Evolutionary conservation across 768 basidiomycete species (phyloP), one percentile per base, ranked within the genome.

Genomic region (Lenzites betulinus): DNA sequence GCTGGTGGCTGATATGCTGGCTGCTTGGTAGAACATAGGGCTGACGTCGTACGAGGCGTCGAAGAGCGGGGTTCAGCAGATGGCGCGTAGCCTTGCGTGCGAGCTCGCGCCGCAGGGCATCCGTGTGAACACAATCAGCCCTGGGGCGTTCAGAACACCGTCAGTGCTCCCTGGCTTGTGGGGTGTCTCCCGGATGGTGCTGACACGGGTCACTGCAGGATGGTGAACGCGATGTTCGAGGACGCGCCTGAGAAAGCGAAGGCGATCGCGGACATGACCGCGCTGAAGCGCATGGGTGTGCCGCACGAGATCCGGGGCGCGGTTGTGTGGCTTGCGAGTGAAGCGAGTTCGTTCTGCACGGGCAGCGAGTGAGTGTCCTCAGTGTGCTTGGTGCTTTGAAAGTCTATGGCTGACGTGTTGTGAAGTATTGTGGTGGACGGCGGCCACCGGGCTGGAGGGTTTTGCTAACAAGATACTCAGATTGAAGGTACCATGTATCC

Each of bases 81-180:
- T 90, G 87, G 83, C 79, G 2, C 82, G 90, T 41, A 89, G 86
- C 70, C 86, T 92, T 87, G 90, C 89, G 2, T 89, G 87, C 66
- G 90, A 92, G 69, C 79, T 92, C 1, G 89, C 85, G 0, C 71
- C 66, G 26, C 74, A 84, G 69, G 73, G 77, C 0, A 90, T 92
- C 52, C 79, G 90, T 1, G 88, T 90, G 58, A 92, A 92, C 70
- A 78, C 85, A 7, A 77, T 92, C 52, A 91, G 89, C 8, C 89
- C 89, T 0, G 89, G 89, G 3, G 81, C 88, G 66, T 88, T 90
- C 26, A 86, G 87, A 67, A 91, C 89, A 3, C 77, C 77, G 86
- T 86, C 51, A 38, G 69, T 60, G 53, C 13, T 16, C 13, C 33
- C 11, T 38, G 7, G 9, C 25, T 15, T 36, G 18, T 49, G 20